phyloP scores from a whole-genome alignment of 495 filamentous ascomycete genomes.

The Cudoniella acicularis region DNA sequence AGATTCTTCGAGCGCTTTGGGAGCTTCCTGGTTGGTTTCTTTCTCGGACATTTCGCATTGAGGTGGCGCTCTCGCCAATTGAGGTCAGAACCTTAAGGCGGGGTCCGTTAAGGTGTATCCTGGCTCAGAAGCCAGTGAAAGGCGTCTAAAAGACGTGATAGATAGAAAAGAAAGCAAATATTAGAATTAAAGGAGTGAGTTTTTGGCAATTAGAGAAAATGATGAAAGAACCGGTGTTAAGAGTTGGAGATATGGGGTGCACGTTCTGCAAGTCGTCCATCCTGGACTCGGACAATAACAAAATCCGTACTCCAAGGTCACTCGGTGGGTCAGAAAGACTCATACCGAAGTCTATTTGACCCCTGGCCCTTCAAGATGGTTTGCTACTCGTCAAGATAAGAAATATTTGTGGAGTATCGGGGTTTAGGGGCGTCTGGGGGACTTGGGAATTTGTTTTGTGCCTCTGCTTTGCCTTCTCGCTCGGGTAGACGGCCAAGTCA shows the following conservation, averaged over 20 bases:
- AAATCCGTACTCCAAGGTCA: no score
- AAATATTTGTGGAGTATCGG: no score
- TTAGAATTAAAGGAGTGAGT: not conserved
- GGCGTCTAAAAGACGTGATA: not conserved
- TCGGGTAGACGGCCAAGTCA: no score
- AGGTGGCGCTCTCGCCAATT: slow-evolving; percentile 18
- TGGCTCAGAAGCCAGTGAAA: not conserved
- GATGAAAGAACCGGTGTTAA: not conserved
- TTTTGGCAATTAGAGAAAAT: not conserved
- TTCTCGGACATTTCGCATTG: slow-evolving; percentile 11
- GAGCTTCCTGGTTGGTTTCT: not conserved
- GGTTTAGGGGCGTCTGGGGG: no score
- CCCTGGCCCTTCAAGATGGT: no score
- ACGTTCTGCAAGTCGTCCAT: not conserved
- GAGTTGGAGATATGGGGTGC: no score
- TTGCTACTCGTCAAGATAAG: no score
- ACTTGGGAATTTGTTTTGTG: no score
- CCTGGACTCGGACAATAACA: no score
- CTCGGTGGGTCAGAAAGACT: no score
- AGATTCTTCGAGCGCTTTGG: slow-evolving; percentile 14
- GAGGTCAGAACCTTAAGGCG: not conserved
- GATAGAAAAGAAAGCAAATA: not conserved
- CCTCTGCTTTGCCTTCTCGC: not conserved
- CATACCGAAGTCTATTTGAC: no score
- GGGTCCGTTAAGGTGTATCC: not conserved